Evolutionary conservation across 176 grass and related monocot genomes (phyloP), one percentile per base, ranked within the genome.

Genomic region (Eragrostis curvula): DNA sequence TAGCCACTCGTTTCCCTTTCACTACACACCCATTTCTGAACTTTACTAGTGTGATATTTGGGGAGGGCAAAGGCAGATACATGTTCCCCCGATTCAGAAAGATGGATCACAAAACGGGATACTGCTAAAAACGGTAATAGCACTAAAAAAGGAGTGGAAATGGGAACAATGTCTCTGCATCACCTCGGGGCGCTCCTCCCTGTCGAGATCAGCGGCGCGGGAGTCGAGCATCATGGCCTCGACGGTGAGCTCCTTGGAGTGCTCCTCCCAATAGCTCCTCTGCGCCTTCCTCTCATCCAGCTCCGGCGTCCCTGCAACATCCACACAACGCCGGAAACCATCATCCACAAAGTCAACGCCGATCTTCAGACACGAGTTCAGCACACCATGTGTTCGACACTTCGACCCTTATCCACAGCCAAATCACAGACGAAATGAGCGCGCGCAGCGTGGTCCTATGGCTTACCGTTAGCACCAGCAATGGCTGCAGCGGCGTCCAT

Each of bases 151-250:
- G n/a, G 4, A 25, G n/a, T 25, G n/a, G 2, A 59, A 23, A 59
- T 25, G 8, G 23, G 8, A 59, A 15, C 45, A 79, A 52, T 42
- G 13, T 29, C 5, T 39, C 5, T 9, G 39, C 21, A 66, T 79
- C 75, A 98, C 96, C 96, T 98, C 92, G 2, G 92, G 96, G 59
- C 92, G 87, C 79, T 95, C 96, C 79, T 93, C 92, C 82, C 91
- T 89, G 96, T 98, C 92, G 68, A 98, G 96, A 81, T 93, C 92
- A 49, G 86, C 69, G 58, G 96, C 92, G 24, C 75, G 90, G 51
- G 96, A 98, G 66, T 98, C 96, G 69, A 98, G 96, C 96, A 98
- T 98, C 96, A 95, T 98, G 55, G 96, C 63, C 90, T 98, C 90
- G 29, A 93, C 84, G 27, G 84, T 98, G 75, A 98, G 96, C 29